Evolutionary conservation across 495 filamentous ascomycete genomes (phyloP).

Genomic region (Aspergillus cavernicola): DNA sequence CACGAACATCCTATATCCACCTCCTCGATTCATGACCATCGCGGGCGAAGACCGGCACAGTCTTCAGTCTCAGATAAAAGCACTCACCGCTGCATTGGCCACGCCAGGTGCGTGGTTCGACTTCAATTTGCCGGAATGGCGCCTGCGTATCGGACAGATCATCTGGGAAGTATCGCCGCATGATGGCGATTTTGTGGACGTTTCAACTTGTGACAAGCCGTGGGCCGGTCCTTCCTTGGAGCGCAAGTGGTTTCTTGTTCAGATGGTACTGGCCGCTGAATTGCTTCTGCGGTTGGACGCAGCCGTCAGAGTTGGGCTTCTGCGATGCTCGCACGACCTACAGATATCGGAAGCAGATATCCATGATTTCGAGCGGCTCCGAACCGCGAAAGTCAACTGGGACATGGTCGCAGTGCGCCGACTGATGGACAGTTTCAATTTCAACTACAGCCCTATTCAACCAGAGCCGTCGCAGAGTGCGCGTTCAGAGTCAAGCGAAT

Average conservation of each 20-base stretch:
- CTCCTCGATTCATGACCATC: slow-evolving; percentile 20
- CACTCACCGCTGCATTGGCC: slow-evolving; percentile 41
- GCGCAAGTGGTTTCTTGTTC: slow-evolving; percentile 74
- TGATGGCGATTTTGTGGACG: slow-evolving; percentile 47
- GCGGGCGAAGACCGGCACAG: slow-evolving; percentile 30
- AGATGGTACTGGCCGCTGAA: slow-evolving; percentile 74
- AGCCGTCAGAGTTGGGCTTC: slow-evolving; percentile 53
- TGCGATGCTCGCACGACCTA: slow-evolving; percentile 44
- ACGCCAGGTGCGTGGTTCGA: slow-evolving; percentile 64
- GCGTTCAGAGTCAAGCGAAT: slow-evolving; percentile 14
- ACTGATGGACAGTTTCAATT: slow-evolving; percentile 70
- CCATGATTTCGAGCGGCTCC: slow-evolving; percentile 58
- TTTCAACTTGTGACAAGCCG: slow-evolving; percentile 30
- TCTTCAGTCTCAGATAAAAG: slow-evolving; percentile 51
- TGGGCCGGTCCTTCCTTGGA: slow-evolving; percentile 43
- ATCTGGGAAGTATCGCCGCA: slow-evolving; percentile 62
- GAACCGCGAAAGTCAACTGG: slow-evolving; percentile 71
- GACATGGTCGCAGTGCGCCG: slow-evolving; percentile 70
- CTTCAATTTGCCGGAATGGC: slow-evolving; percentile 76
- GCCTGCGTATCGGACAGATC: slow-evolving; percentile 74
- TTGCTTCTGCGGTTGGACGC: slow-evolving; percentile 71
- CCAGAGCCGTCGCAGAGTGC: slow-evolving; percentile 6
- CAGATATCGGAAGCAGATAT: slow-evolving; percentile 57
- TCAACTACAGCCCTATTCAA: slow-evolving; percentile 13
- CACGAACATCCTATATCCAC: slow-evolving; percentile 41